Percentiles rank a stretch among this genome's conserved stretches.
These are phyloP conservation scores for Agaricus sinodeliciosus DNA, from an alignment of 768 basidiomycete genomes.

Conservation along the genomic window DNA sequence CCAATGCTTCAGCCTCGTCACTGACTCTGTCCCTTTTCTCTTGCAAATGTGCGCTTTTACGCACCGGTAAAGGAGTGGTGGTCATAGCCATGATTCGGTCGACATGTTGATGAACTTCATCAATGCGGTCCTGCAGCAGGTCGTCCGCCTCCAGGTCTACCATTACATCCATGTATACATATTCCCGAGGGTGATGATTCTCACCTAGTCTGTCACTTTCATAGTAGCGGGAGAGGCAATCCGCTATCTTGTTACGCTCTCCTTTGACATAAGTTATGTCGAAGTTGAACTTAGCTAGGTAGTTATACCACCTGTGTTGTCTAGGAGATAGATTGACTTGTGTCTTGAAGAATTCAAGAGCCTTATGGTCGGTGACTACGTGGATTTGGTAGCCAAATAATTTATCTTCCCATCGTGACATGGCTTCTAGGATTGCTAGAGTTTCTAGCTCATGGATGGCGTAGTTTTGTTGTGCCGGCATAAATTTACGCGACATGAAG, in stretches of 20 bases:
- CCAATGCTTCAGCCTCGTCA: constrained; percentile 9
- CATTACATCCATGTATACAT: constrained; percentile 14
- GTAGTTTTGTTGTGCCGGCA: constrained; percentile 22
- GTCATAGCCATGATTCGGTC: constrained; percentile 11
- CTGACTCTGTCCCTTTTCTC: constrained; percentile 7
- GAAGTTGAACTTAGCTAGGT: constrained; percentile 20
- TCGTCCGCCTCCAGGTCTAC: constrained; percentile 17
- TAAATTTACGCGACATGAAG: constrained; percentile 24
- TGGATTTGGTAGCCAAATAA: constrained; percentile 20
- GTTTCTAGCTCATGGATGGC: constrained; percentile 19
- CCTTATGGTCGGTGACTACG: constrained; percentile 16
- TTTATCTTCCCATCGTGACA: constrained; percentile 27
- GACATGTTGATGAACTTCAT: constrained; percentile 11
- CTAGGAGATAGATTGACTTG: constrained; percentile 14
- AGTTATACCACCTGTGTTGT: constrained; percentile 25
- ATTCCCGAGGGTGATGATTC: constrained; percentile 13
- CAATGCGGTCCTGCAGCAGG: constrained; percentile 9
- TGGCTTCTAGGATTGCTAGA: constrained; percentile 18
- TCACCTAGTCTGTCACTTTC: constrained; percentile 17
- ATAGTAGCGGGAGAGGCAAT: constrained; percentile 24
- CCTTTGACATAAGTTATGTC: constrained; percentile 21
- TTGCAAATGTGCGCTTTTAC: constrained; percentile 7
- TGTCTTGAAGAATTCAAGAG: constrained; percentile 21
- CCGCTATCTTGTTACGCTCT: constrained; percentile 20
- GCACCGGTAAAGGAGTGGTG: neutral